A percentile compares a stretch with the other conserved stretches of the same genome.
Evolutionary conservation across 2,329 filamentous ascomycete species (phyloP).

Genomic region (Penicillium brasilianum): DNA sequence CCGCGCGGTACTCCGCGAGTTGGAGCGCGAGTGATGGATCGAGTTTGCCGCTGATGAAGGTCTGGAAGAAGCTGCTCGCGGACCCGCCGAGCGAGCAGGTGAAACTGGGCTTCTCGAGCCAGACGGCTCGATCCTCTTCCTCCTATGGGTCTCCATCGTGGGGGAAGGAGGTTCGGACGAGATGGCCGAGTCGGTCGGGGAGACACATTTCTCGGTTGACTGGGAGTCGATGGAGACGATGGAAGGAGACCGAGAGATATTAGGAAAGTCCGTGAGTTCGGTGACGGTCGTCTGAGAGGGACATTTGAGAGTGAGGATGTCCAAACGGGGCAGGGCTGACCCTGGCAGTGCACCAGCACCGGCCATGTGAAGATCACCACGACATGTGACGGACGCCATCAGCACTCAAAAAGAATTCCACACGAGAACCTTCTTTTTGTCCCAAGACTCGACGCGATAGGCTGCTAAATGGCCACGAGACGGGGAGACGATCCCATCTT

Average conservation of each 20-base stretch:
- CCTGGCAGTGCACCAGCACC: slow-evolving; percentile 7
- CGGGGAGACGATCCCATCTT: not conserved
- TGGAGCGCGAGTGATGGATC: slow-evolving; percentile 35
- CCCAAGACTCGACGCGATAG: slow-evolving; percentile 1
- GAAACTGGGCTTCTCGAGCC: slow-evolving; percentile 13
- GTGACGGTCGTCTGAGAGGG: slow-evolving; percentile 18
- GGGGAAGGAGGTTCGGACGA: slow-evolving; percentile 11
- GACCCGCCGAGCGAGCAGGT: slow-evolving; percentile 21
- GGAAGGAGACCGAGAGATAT: not conserved
- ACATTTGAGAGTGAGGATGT: slow-evolving; percentile 19
- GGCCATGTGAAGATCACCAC: slow-evolving; percentile 27
- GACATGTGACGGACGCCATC: slow-evolving; percentile 39
- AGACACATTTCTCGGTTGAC: slow-evolving; percentile 17
- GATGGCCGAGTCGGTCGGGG: not conserved
- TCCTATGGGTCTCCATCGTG: slow-evolving; percentile 26
- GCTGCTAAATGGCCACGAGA: slow-evolving; percentile 1
- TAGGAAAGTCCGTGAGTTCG: slow-evolving; percentile 14
- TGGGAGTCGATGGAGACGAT: not conserved
- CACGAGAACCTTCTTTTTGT: not conserved
- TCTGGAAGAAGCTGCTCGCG: slow-evolving; percentile 34
- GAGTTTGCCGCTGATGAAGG: slow-evolving; percentile 38
- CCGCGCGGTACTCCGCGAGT: slow-evolving; percentile 41
- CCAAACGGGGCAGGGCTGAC: slow-evolving; percentile 10
- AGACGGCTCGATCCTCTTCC: slow-evolving; percentile 21
- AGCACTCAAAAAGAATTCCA: not conserved